Base-by-base conservation (phyloP, 169 alveolate species). In the Plasmodium coatneyi region DNA sequence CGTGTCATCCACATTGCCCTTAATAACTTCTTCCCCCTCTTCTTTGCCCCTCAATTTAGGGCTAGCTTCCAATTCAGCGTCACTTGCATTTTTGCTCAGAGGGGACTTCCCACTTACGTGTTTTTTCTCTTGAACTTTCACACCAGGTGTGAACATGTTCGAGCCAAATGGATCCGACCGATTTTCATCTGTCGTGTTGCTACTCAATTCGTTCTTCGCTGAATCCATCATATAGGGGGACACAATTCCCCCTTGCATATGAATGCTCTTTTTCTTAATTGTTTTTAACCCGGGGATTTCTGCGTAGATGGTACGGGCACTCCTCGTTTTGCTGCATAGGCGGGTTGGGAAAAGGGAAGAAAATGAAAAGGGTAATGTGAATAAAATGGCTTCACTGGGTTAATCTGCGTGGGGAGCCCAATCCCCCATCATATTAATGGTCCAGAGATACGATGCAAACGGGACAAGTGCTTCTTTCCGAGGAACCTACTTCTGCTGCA, bases 251-350 rank as follows among this genome's bases (percentile, higher is more conserved):
- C 86, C 95, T 49, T 66, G 90, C 5, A 92, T 92, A 2, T 36
- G n/a, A 7, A 16, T 71, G 41, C 46, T 78, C 30, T 86, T 84
- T 28, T 94, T 82, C 79, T 92, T 96, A 19, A 93, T 71, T 0
- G 96, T 95, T 46, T 95, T 93, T 74, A 96, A 84, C 4, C 97
- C 97, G 14, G 97, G 97, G 36, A 93, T 96, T 78, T 95, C 93
- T 7, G 97, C 96, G 86, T 96, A 96, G 71, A 96, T 92, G 14
- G 93, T 84, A 52, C 80, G 92, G 6, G 97, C 95, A 19, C 95
- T 96, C n/a, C 94, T 30, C 19, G 92, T 92, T 70, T 95, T 92
- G 49, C 97, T 91, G 25, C 54, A 43, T 10, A 43, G 54, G 54
- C 3, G 4, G 54, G 5, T 9, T 60, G 7, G 34, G 34, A 4